Base-by-base conservation (phyloP, 192 early-diverging fungal species). In the Cetraspora pellucida region DNA sequence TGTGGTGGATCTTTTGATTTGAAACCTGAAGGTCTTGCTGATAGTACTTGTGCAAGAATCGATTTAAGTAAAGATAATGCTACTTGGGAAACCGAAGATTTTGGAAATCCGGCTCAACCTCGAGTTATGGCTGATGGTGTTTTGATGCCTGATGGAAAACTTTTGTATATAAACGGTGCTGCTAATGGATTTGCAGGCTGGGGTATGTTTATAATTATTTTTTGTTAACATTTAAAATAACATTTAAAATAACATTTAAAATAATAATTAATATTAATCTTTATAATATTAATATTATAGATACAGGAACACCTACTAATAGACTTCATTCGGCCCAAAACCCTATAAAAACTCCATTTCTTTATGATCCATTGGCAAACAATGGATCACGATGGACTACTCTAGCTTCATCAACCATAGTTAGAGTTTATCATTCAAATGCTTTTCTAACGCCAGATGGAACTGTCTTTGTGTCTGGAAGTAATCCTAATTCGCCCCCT, bases 361-460 rank as follows among this genome's bases (percentile, higher is more conserved):
- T 91, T 72, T 91, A 91, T 67, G 81, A 91, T 75, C 85, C 87
- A 6, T 21, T 8, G 11, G 78, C 77, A 0, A 81, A 86, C 13
- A 69, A 78, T n/a, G 85, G 82, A 25, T 60, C 79, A 6, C 65
- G 85, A 10, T 85, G 87, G 79, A 84, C 77, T 0, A 66, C 77
- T 9, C 79, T 80, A 72, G 68, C 47, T 5, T 49, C 80, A 13
- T 86, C 88, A 7, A 79, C 86, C 63, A 89, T 91, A 63, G 70
- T 87, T 5, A 75, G 90, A 28, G 85, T 91, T 82, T 91, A 91
- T 79, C 90, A 91, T 73, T 90, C 89, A n/a, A 82, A 83, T 9
- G 81, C 87, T 7, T 74, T 81, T 67, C 69, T 82, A 1, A 28
- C 87, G 4, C 85, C 87, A 10, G 82, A 81, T 45, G 82, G 70